Base-by-base conservation (phyloP, 306 rosid species). In the Cucurbita ficifolia region DNA sequence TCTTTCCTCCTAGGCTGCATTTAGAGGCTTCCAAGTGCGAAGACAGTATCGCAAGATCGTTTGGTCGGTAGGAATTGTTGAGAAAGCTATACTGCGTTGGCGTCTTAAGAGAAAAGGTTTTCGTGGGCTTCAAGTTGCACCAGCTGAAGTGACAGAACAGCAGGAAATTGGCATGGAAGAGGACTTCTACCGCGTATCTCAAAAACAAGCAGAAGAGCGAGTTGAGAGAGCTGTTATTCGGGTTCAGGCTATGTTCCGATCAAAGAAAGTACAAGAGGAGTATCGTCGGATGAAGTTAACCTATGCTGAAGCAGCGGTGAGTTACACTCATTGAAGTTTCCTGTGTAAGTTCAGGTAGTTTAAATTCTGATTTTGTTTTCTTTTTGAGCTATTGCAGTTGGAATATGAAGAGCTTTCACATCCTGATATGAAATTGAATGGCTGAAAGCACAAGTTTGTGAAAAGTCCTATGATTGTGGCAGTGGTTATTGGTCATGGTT, bases 21-120 rank as follows among this genome's bases (percentile, higher is more conserved):
- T 91, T 75, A 79, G 97, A 75, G 90, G 87, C 75, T 91, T 79
- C 79, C 89, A 91, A 81, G 78, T 73, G 78, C 87, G 96, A 79
- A 89, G 72, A 88, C 89, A 91, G 50, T 95, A 95, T 74, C 42
- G 76, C n/a, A 89, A 89, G 86, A 86, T 95, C 72, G 69, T 95
- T 16, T 95, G 99, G 97, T 88, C 92, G 3, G 99, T 95, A 5
- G 83, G 97, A 57, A 88, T 95, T 79, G 85, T 95, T 67, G 99
- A 95, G 84, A 94, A 94, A 85, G 97, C 81, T 75, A 69, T 94
- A 83, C 74, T 94, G 63, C 88, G 99, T 24, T 94, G 99, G 99
- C 97, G 97, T 68, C 77, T 82, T 14, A 94, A 86, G 90, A 84
- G 99, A 81, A 87, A 48, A 74, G 99, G 99, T 21, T 87, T 95